Conservation (phyloP, 1,284 basidiomycete genomes). For the Ceratobasidium theobromae region DNA sequence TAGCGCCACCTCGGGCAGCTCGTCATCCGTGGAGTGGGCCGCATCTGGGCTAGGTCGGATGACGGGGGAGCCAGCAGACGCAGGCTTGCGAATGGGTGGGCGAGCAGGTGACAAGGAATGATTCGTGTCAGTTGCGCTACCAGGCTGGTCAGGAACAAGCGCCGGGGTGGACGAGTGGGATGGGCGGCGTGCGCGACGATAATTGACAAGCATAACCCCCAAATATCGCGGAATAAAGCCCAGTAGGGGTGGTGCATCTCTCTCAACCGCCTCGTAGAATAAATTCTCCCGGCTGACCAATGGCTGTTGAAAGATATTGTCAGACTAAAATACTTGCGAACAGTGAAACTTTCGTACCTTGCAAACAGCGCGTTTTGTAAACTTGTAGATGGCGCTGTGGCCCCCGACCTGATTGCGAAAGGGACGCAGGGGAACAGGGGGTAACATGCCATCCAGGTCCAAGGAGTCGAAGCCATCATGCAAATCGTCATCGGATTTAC, state of each 20-base stretch:
- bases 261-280: constrained; percentile 96
- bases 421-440: constrained; percentile 93
- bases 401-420: constrained; percentile 98
- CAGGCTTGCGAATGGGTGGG: constrained; percentile 39
- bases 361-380: constrained; percentile 96
- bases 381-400: constrained; percentile 96
- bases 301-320: constrained; percentile 57
- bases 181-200: constrained; percentile 63
- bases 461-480: constrained; percentile 30
- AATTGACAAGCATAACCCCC: constrained; percentile 97
- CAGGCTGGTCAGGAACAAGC: constrained; percentile 9
- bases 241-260: constrained; percentile 86
- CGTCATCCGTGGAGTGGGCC: constrained; percentile 41
- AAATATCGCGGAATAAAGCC: constrained; percentile 95
- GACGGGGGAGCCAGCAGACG: constrained; percentile 22
- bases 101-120: constrained; percentile 32
- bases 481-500: constrained; percentile 24
- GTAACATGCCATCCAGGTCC: constrained; percentile 46
- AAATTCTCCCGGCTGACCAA: constrained; percentile 95
- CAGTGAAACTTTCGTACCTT: constrained; percentile 61
- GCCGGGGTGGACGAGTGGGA: constrained; percentile 30
- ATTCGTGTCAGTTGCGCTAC: constrained; percentile 27
- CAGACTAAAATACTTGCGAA: background rate
- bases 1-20: constrained; percentile 87
- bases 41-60: background rate